Base-by-base conservation (phyloP, 2,329 filamentous ascomycete species). In the Zalaria sp. region DNA sequence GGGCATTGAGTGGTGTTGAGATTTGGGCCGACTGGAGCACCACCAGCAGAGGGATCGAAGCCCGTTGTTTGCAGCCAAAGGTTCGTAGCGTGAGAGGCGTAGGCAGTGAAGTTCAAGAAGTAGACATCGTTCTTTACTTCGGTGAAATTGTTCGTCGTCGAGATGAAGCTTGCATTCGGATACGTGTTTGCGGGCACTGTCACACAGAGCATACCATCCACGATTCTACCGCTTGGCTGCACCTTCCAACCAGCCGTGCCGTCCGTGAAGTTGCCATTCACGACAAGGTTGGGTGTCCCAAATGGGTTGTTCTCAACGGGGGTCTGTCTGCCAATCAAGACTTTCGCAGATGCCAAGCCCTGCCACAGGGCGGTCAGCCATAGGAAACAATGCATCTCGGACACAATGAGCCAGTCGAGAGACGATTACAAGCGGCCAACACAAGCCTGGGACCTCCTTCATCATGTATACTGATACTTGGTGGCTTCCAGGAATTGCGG, bases 61-160 rank as follows among this genome's bases (percentile, higher is more conserved):
- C 36, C 37, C 9, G 37, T 38, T 3, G 40, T 45, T 27, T 43
- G 37, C 4, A 45, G 25, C 43, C 40, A 39, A 5, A 45, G 25
- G n/a, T 45, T 43, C 25, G 25, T 25, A 11, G 31, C 41, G 28
- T 39, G 31, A 18, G 43, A 29, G 7, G 43, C 28, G 3, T 29
- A 43, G 5, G 43, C 43, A 27, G 43, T 45, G n/a, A 45, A 45
- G 27, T 45, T 45, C 40, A 45, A 7, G 25, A 27, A 39, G 34
- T 45, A 45, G 9, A 45, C 34, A 26, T 45, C 43, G n/a, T 45
- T 45, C 27, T 45, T 45, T 27, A 43, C 27, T 27, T 45, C 41
- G 4, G 36, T 39, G 11, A 45, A 45, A n/a, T 39, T 43, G 26
- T 45, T 25, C 4, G 32, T 37, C 4, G 41, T 45, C 34, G 37